A percentile compares a stretch with the other conserved stretches of the same genome.
phyloP scores from a whole-genome alignment of 257 asterid species.

The Parsonsia alboflavescens region DNA sequence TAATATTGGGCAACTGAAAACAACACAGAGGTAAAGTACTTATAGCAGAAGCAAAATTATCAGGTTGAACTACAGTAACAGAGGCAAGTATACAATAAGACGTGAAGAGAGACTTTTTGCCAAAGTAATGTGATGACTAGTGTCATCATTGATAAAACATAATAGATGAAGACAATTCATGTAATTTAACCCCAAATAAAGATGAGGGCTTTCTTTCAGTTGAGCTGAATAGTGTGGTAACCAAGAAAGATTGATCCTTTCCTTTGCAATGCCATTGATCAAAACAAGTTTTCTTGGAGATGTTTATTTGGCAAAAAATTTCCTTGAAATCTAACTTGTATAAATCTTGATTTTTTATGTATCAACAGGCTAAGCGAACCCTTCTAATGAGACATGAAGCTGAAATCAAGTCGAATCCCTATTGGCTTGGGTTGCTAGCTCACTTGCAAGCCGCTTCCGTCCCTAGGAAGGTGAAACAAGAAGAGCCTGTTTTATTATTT shows the following conservation, averaged over 20 bases:
- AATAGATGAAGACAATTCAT: background rate
- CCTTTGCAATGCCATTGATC: background rate
- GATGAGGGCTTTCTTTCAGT: background rate
- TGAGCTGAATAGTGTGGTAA: background rate
- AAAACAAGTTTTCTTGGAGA: background rate
- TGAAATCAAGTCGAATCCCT: constrained; percentile 91
- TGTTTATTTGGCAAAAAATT: background rate
- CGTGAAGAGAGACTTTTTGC: background rate
- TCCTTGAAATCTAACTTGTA: background rate
- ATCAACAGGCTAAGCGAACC: constrained; percentile 79
- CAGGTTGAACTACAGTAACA: background rate
- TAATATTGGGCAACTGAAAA: background rate
- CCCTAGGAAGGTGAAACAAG: constrained; percentile 65
- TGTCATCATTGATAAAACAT: background rate
- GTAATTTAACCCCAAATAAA: background rate
- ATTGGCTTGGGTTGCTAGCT: constrained; percentile 96
- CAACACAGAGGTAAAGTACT: background rate
- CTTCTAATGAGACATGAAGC: constrained; percentile 99
- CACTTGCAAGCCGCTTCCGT: constrained; percentile 90
- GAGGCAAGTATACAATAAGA: background rate
- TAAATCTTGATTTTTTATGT: background rate
- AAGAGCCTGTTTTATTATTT: constrained; percentile 1
- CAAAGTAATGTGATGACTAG: background rate
- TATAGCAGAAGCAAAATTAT: background rate
- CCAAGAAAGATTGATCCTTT: background rate